These are phyloP conservation scores for Sporothrix protearum DNA, from an alignment of 2,329 filamentous ascomycete species.

Conservation along the genomic window DNA sequence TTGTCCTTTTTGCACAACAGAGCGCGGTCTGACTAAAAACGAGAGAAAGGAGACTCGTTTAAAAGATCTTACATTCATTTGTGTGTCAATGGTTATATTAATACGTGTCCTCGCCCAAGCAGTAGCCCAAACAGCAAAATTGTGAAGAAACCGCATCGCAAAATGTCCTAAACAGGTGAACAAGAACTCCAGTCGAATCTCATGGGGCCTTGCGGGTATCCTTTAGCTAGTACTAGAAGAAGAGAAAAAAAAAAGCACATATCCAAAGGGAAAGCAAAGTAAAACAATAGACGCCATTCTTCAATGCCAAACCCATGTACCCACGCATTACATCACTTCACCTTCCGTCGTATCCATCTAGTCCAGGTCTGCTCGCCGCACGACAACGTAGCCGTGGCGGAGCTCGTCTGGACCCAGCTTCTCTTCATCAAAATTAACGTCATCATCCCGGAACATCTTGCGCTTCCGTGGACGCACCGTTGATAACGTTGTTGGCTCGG, in stretches of 20 bases:
- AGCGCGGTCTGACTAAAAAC: too few relatives aligned
- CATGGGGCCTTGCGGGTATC: constrained; percentile 14
- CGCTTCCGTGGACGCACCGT: constrained; percentile 22
- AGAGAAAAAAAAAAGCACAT: background rate
- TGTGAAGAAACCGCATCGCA: background rate
- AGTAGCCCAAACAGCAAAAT: background rate
- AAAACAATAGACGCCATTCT: background rate
- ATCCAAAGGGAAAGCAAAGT: background rate
- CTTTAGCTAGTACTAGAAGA: background rate
- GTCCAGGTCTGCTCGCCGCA: constrained; percentile 51
- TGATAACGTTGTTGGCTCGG: background rate
- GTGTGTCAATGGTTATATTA: background rate
- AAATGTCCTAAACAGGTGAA: background rate
- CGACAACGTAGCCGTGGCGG: constrained; percentile 53
- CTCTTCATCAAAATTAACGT: constrained; percentile 50
- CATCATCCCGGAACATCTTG: constrained; percentile 38
- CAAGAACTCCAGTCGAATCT: background rate
- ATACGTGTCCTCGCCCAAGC: too few relatives aligned
- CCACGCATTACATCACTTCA: background rate
- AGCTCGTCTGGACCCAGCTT: constrained; percentile 45
- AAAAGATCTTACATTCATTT: too few relatives aligned
- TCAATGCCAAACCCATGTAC: background rate
- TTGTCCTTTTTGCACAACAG: background rate
- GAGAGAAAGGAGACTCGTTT: too few relatives aligned
- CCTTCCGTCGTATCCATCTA: too few relatives aligned